Conservation (phyloP, 2,329 filamentous ascomycete species). For the Penicillium sp. region DNA sequence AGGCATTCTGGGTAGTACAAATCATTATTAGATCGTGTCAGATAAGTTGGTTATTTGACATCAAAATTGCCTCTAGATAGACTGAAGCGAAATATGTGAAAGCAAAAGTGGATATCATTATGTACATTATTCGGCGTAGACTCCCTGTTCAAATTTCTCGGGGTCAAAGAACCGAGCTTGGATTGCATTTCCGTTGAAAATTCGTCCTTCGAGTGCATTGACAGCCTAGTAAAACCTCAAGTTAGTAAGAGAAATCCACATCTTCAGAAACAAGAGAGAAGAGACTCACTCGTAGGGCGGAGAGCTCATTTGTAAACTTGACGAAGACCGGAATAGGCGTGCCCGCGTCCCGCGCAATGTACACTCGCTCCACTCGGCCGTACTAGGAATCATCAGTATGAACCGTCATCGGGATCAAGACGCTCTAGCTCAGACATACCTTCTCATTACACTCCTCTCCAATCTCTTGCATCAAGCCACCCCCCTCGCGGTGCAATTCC, state of each 20-base stretch:
- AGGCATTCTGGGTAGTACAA: not conserved
- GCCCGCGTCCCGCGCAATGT: constrained; percentile 68
- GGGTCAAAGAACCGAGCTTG: constrained; percentile 80
- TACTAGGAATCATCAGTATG: constrained; percentile 60
- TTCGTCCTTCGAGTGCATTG: constrained; percentile 82
- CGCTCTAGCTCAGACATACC: constrained; percentile 50
- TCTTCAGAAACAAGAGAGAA: not conserved
- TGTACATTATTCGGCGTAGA: constrained; percentile 51
- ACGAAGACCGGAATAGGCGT: constrained; percentile 77
- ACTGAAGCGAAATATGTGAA: not conserved
- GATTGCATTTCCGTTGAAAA: constrained; percentile 88
- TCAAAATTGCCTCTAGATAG: not conserved
- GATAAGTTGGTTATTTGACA: not conserved
- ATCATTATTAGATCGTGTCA: not conserved
- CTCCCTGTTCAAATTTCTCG: constrained; percentile 78
- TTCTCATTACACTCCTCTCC: constrained; percentile 90
- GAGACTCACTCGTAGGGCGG: constrained; percentile 75
- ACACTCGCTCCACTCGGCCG: constrained; percentile 79
- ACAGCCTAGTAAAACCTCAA: constrained; percentile 70
- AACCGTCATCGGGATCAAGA: not conserved
- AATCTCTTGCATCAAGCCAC: constrained; percentile 84
- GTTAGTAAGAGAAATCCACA: constrained; percentile 7
- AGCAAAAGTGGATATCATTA: not conserved
- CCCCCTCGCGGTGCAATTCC: constrained; percentile 72
- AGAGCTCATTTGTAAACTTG: constrained; percentile 85